A percentile compares a stretch with the other conserved stretches of the same genome.
phyloP scores from a whole-genome alignment of 2,329 filamentous ascomycete genomes.

The Huntiella bhutanensis region DNA sequence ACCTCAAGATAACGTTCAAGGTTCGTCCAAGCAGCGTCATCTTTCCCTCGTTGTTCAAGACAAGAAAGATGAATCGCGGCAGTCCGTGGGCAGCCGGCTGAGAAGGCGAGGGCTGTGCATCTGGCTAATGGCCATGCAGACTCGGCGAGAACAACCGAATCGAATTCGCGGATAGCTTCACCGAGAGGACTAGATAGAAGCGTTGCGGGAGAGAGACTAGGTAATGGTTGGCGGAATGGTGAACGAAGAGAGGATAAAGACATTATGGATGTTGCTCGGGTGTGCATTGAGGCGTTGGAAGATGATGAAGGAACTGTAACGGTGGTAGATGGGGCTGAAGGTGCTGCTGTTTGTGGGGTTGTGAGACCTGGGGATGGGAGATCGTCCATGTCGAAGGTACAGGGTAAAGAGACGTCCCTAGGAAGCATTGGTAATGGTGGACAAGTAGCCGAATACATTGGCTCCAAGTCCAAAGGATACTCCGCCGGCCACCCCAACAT shows the following conservation, averaged over 20 bases:
- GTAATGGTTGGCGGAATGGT: too few species aligned
- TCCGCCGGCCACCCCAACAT: constrained; percentile 24
- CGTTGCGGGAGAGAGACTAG: constrained; percentile 16
- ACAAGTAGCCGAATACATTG: constrained; percentile 17
- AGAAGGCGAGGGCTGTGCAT: constrained; percentile 28
- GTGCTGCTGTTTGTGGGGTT: too few species aligned
- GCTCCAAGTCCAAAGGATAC: constrained; percentile 24
- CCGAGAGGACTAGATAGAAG: constrained; percentile 11
- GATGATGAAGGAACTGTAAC: constrained; percentile 20
- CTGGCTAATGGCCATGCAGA: constrained; percentile 32
- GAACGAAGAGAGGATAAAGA: constrained; percentile 15
- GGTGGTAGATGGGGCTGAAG: constrained; percentile 19
- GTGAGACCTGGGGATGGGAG: constrained; percentile 13
- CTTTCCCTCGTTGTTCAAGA: constrained; percentile 29
- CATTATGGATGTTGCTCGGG: constrained; percentile 28
- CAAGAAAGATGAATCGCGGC: constrained; percentile 32
- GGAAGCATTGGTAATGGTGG: constrained; percentile 17
- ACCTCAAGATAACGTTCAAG: constrained; percentile 24
- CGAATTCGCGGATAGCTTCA: constrained; percentile 24
- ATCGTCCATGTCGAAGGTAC: constrained; percentile 24
- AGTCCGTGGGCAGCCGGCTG: constrained; percentile 27
- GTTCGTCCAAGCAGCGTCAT: constrained; percentile 27
- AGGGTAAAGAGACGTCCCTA: constrained; percentile 19
- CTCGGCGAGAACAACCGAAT: constrained; percentile 28
- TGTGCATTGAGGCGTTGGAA: constrained; percentile 26